Evolutionary conservation across 2,329 filamentous ascomycete genomes (phyloP).

Genomic region (Xylariales sp.): DNA sequence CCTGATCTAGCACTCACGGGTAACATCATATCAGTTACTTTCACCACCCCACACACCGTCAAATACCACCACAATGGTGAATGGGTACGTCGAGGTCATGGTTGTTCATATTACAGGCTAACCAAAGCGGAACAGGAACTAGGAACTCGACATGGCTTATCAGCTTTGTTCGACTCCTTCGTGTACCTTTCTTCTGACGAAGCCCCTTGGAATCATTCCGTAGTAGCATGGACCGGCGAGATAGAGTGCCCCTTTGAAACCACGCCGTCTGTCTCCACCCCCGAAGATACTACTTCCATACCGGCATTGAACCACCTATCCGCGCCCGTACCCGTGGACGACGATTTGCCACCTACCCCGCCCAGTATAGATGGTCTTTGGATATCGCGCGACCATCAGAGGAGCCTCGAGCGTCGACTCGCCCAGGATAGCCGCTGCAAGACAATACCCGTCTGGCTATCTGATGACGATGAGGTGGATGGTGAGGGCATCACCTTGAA

Average conservation of each 20-base stretch:
- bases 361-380: slow-evolving; percentile 75
- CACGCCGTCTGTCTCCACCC: slow-evolving; percentile 60
- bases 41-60: slow-evolving; percentile 70
- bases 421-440: slow-evolving; percentile 78
- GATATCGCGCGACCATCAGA: slow-evolving; percentile 76
- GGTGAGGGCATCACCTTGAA: slow-evolving; percentile 78
- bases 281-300: slow-evolving; percentile 62
- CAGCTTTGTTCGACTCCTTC: slow-evolving; percentile 92
- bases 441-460: slow-evolving; percentile 89
- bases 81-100: slow-evolving; percentile 63
- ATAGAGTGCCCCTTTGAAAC: slow-evolving; percentile 66
- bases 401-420: slow-evolving; percentile 79
- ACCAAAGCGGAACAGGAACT: slow-evolving; percentile 68
- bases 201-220: slow-evolving; percentile 88
- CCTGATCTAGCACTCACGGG: slow-evolving; percentile 69
- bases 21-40: slow-evolving; percentile 75
- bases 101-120: background rate
- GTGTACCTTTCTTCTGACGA: slow-evolving; percentile 85
- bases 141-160: slow-evolving; percentile 83
- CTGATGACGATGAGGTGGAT: slow-evolving; percentile 76
- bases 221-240: slow-evolving; percentile 96
- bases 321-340: slow-evolving; percentile 81
- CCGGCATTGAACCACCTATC: slow-evolving; percentile 78
- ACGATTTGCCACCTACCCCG: slow-evolving; percentile 65
- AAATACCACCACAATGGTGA: slow-evolving; percentile 68